A percentile compares a stretch with the other conserved stretches of the same genome.
Evolutionary conservation across 257 asterid genomes (phyloP).

Genomic region (Forsythia suspensa): DNA sequence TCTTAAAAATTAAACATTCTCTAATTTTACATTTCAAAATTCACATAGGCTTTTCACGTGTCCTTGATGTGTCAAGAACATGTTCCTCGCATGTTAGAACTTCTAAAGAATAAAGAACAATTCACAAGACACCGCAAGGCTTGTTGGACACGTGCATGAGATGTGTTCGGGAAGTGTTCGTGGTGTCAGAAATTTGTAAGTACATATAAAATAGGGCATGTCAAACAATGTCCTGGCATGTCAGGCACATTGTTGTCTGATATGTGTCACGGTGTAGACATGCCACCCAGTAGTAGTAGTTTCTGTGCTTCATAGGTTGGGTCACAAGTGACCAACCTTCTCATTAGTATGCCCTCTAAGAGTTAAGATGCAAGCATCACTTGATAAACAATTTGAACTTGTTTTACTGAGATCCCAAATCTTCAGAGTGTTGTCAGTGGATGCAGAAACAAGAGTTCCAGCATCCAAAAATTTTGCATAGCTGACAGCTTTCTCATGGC

Average conservation of each 20-base stretch:
- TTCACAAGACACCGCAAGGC: background rate
- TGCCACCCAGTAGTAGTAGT: background rate
- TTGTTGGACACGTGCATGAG: background rate
- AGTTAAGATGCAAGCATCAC: slow-evolving; percentile 73
- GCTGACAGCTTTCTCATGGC: slow-evolving; percentile 89
- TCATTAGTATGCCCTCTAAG: slow-evolving; percentile 90
- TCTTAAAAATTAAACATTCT: no score
- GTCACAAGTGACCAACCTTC: slow-evolving; percentile 58
- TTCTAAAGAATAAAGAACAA: background rate
- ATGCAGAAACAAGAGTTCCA: slow-evolving; percentile 77
- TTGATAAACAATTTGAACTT: slow-evolving; percentile 55
- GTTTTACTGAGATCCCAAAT: slow-evolving; percentile 92
- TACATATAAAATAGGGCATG: background rate
- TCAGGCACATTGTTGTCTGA: no score
- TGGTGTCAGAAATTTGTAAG: background rate
- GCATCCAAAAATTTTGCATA: slow-evolving; percentile 76
- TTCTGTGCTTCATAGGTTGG: background rate
- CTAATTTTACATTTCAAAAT: background rate
- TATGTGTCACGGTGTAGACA: no score
- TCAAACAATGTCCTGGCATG: background rate
- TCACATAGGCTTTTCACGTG: background rate
- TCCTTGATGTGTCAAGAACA: background rate
- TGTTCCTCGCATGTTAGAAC: background rate
- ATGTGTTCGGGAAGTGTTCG: no score
- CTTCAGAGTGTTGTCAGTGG: slow-evolving; percentile 89